phyloP scores from a whole-genome alignment of 768 basidiomycete species.

The Russula lepida region DNA sequence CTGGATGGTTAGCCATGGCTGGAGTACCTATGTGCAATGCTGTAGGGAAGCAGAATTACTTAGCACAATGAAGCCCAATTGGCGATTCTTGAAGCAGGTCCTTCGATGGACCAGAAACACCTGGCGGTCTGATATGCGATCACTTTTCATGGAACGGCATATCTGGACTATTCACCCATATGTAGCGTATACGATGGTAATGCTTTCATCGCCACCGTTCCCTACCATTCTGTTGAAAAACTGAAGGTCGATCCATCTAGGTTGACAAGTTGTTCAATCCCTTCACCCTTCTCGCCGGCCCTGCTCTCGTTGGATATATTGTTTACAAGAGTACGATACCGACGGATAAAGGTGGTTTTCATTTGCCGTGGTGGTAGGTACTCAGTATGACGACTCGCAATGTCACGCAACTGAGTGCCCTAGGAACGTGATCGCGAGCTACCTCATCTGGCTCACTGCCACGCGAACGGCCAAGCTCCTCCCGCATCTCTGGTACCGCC shows the following conservation, averaged over 20 bases:
- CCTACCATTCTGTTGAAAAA: conserved; percentile 2
- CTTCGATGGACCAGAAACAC: conserved; percentile 91
- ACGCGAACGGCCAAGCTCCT: conserved; percentile 68
- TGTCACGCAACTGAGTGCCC: background rate
- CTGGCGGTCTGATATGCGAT: conserved; percentile 84
- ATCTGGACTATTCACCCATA: conserved; percentile 85
- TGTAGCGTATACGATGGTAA: conserved; percentile 80
- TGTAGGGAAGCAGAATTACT: conserved; percentile 80
- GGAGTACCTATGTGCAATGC: conserved; percentile 89
- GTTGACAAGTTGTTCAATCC: conserved; percentile 84
- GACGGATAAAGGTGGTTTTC: conserved; percentile 60
- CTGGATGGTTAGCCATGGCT: conserved; percentile 95
- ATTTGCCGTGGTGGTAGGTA: conserved; percentile 73
- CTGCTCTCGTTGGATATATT: conserved; percentile 65
- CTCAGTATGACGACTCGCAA: background rate
- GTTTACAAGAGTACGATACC: conserved; percentile 73
- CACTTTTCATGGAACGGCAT: conserved; percentile 80
- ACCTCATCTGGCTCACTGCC: conserved; percentile 61
- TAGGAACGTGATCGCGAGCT: conserved; percentile 64
- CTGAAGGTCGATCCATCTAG: conserved; percentile 30
- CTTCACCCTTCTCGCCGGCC: conserved; percentile 78
- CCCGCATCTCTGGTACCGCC: conserved; percentile 50
- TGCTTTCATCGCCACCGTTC: conserved; percentile 20
- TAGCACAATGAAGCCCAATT: conserved; percentile 94
- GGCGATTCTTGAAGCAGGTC: conserved; percentile 92